Conservation (phyloP, 495 filamentous ascomycete species). For the Podospora sp. region DNA sequence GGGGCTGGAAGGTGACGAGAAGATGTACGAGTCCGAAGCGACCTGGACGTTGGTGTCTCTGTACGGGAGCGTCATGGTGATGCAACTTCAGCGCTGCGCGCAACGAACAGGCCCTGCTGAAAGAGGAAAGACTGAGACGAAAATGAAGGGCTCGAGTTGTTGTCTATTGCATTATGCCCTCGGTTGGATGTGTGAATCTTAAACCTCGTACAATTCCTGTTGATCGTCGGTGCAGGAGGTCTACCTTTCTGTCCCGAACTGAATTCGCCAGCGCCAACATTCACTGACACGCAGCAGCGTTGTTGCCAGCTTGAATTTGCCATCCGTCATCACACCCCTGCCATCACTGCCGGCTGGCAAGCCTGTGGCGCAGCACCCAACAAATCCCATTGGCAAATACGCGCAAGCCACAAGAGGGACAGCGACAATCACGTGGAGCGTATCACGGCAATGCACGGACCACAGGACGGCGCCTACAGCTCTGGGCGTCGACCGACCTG, state of each 20-base stretch:
- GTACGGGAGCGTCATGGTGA: constrained; percentile 70
- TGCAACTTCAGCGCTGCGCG: neutral
- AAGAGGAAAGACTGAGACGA: constrained; percentile 5
- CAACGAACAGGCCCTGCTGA: constrained; percentile 4
- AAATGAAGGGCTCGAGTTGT: neutral
- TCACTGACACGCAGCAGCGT: constrained; percentile 16
- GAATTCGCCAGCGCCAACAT: neutral
- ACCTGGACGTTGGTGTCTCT: constrained; percentile 95
- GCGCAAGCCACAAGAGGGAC: neutral
- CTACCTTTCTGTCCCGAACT: constrained; percentile 18
- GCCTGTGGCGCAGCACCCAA: constrained; percentile 6
- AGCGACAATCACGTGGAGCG: constrained; percentile 28
- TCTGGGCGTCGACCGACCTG: constrained; percentile 24
- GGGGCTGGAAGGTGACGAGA: constrained; percentile 92
- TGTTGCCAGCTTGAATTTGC: constrained; percentile 26
- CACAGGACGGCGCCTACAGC: constrained; percentile 21
- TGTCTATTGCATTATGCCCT: neutral
- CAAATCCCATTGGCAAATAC: too few relatives aligned
- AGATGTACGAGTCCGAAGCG: constrained; percentile 89
- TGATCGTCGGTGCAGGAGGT: neutral
- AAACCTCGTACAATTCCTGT: neutral
- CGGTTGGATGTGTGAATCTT: neutral
- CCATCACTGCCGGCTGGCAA: constrained; percentile 20
- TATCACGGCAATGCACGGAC: constrained; percentile 23
- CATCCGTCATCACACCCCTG: constrained; percentile 18